Evolutionary conservation across 257 asterid species (phyloP), one percentile per base, ranked within the genome.

Genomic region (Penstemon barbatus): DNA sequence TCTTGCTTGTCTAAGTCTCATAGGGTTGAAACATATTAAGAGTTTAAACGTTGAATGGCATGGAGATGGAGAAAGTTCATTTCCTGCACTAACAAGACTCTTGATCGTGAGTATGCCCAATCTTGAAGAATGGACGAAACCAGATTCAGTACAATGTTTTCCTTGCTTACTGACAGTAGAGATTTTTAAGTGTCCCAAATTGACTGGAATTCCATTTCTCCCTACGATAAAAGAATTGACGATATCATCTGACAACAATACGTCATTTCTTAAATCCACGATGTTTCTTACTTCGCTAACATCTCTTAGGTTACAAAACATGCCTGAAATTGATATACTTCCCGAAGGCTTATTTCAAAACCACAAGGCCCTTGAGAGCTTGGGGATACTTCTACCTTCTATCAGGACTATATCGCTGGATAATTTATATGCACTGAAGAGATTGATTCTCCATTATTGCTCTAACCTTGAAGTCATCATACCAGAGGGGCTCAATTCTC

Each of bases 221-320:
- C 51, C 25, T 1, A 3, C 5, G 7, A 39, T 69, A 18, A n/a
- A 5, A 57, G 0, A 0, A 2, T 57, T 69, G 49, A 2, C 0
- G 4, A n/a, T 46, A 41, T 0, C 0, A 8, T 25, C 8, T 5
- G 57, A 0, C 33, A 25, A 25, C 33, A 25, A 25, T 25, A 25
- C 0, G 33, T 25, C 33, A 25, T 1, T 25, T 5, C n/a, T 69
- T 56, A 4, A 12, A 11, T 45, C 42, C 50, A 42, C 55, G 8
- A 18, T 5, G 11, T 13, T 13, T 39, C 71, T 66, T 54, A 40
- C 63, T 39, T 66, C 63, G 10, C 71, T 66, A 5, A 9, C 52
- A 53, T 40, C 63, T 9, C 51, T 66, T 41, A 1, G 4, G 0
- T 54, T 66, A 0, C 0, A 0, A 1, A 6, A 8, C 9, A 39